These are phyloP conservation scores for Passiflora organensis DNA, from an alignment of 345 rosid species.

Conservation along the genomic window DNA sequence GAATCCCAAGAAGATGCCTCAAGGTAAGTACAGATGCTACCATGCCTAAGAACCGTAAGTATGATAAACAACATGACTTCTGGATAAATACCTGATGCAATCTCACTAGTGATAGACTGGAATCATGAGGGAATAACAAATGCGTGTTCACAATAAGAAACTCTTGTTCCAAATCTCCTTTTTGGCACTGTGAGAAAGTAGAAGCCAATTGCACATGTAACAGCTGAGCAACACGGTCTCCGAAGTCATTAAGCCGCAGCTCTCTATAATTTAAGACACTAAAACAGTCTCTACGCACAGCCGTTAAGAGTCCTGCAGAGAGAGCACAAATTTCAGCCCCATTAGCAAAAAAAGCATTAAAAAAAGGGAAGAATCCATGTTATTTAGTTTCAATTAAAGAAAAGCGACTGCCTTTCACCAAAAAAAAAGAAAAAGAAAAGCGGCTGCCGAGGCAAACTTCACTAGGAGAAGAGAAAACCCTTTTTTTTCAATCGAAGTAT, in stretches of 20 bases:
- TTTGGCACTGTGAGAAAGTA: conserved; percentile 36
- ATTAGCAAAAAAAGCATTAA: no score
- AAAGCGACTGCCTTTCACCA: no score
- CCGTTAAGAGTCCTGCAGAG: conserved; percentile 68
- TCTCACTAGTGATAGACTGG: conserved; percentile 68
- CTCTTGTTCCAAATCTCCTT: conserved; percentile 46
- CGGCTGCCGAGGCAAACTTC: no score
- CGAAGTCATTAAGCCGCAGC: conserved; percentile 66
- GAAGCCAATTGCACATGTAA: conserved; percentile 53
- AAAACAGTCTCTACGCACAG: conserved; percentile 62
- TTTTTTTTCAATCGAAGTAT: no score
- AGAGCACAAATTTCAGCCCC: not conserved
- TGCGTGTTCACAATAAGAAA: conserved; percentile 87
- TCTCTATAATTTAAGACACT: conserved; percentile 55
- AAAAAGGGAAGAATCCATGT: no score
- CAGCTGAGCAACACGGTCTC: conserved; percentile 74
- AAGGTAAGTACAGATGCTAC: not conserved
- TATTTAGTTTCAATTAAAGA: not conserved
- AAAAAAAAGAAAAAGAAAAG: no score
- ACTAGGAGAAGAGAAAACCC: no score
- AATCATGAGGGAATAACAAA: conserved; percentile 80
- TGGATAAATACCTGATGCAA: conserved; percentile 63
- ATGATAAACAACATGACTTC: not conserved
- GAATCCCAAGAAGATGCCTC: conserved; percentile 7
- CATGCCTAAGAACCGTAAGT: not conserved